These are phyloP conservation scores for Geotrichum australiense DNA, from an alignment of 1,139 yeast species.

Conservation along the genomic window DNA sequence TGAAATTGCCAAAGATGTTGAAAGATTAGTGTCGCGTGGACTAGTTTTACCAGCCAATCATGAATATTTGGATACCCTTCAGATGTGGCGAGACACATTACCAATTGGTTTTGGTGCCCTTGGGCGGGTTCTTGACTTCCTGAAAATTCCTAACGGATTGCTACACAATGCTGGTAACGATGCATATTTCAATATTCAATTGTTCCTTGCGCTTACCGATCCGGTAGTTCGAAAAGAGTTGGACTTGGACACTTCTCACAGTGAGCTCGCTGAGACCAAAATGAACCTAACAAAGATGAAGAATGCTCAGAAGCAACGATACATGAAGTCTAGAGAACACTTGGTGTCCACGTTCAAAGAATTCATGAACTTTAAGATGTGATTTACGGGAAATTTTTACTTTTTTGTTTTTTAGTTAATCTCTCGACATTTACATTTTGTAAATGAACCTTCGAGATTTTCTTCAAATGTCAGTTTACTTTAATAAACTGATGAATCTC, in stretches of 20 bases:
- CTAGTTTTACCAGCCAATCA: conserved; percentile 39
- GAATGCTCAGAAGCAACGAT: too few relatives aligned
- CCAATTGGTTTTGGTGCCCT: conserved; percentile 43
- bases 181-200: conserved; percentile 57
- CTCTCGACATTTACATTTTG: too few relatives aligned
- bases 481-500: too few relatives aligned
- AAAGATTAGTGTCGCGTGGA: conserved; percentile 45
- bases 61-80: conserved; percentile 46
- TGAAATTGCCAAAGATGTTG: conserved; percentile 54
- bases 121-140: conserved; percentile 44
- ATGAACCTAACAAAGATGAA: too few relatives aligned
- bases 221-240: conserved; percentile 40
- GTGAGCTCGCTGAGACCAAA: not conserved
- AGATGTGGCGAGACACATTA: conserved; percentile 34
- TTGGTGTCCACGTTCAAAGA: too few relatives aligned
- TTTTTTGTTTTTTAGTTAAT: too few relatives aligned
- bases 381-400: too few relatives aligned
- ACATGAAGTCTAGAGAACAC: too few relatives aligned
- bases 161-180: conserved; percentile 84
- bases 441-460: too few relatives aligned
- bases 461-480: too few relatives aligned
- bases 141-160: conserved; percentile 54
- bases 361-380: too few relatives aligned
- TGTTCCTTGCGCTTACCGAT: conserved; percentile 49
- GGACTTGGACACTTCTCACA: conserved; percentile 31